Evolutionary conservation across 345 rosid genomes (phyloP).

Genomic region (Ricinus communis): DNA sequence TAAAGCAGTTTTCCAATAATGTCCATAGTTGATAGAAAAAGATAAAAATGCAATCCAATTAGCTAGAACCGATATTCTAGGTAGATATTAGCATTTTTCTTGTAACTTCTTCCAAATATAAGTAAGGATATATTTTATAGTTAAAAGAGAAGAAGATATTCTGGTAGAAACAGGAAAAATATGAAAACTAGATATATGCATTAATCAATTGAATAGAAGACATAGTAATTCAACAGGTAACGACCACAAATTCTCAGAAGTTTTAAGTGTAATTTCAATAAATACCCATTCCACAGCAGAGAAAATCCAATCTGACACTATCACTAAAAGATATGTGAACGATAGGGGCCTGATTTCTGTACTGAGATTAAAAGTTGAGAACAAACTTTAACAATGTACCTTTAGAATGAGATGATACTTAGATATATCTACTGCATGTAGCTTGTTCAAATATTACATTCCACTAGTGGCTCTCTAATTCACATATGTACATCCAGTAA

Average conservation of each 20-base stretch:
- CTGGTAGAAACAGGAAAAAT: neutral
- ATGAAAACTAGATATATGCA: neutral
- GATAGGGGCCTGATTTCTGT: neutral
- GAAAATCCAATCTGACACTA: neutral
- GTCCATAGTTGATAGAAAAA: neutral
- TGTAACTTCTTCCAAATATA: neutral
- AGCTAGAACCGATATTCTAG: neutral
- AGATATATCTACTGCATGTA: neutral
- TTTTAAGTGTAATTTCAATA: neutral
- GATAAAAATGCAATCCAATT: neutral
- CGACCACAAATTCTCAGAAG: neutral
- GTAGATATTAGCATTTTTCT: neutral
- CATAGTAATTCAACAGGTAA: neutral
- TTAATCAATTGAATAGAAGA: neutral
- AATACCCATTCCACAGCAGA: neutral
- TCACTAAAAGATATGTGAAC: neutral
- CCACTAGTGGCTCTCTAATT: neutral
- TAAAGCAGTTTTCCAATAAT: neutral
- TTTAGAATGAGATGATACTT: neutral
- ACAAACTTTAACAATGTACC: neutral
- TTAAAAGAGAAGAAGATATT: neutral
- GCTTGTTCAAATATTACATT: neutral
- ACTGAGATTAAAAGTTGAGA: conserved; percentile 4
- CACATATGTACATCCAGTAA: neutral
- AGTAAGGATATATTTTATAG: neutral